Evolutionary conservation across 257 asterid genomes (phyloP).

Genomic region (Rehmannia glutinosa): DNA sequence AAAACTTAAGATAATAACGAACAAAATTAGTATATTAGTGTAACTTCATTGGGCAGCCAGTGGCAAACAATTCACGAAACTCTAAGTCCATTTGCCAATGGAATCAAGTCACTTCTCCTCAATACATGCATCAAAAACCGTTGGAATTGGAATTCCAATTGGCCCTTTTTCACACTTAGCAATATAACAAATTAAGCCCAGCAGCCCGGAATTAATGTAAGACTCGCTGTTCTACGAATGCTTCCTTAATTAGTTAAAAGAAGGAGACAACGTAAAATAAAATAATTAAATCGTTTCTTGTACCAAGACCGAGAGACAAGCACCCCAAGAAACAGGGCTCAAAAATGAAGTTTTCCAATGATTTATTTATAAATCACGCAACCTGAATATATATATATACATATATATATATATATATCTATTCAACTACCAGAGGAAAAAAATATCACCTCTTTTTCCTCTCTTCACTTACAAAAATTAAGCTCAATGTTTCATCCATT

Average conservation of each 20-base stretch:
- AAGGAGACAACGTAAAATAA: too few relatives aligned
- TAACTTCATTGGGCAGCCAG: too few relatives aligned
- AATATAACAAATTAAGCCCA: too few relatives aligned
- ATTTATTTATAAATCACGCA: neutral
- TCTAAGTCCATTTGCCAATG: too few relatives aligned
- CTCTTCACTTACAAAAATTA: neutral
- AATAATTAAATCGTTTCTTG: neutral
- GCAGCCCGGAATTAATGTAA: too few relatives aligned
- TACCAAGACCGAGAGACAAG: conserved; percentile 8
- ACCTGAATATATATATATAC: neutral
- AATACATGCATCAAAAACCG: conserved; percentile 13
- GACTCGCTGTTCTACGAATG: too few relatives aligned
- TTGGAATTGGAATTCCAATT: neutral
- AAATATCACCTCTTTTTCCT: too few relatives aligned
- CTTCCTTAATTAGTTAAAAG: too few relatives aligned
- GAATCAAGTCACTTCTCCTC: conserved; percentile 7
- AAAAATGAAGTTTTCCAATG: neutral
- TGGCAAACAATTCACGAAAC: too few relatives aligned
- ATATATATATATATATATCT: neutral
- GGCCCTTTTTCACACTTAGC: too few relatives aligned
- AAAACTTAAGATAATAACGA: too few relatives aligned
- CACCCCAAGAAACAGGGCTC: conserved; percentile 6
- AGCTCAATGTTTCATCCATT: conserved; percentile 6
- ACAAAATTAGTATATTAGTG: too few relatives aligned
- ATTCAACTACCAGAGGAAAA: neutral